These are phyloP conservation scores for Juglanconis oblonga DNA, from an alignment of 2,329 filamentous ascomycete species.

Conservation along the genomic window DNA sequence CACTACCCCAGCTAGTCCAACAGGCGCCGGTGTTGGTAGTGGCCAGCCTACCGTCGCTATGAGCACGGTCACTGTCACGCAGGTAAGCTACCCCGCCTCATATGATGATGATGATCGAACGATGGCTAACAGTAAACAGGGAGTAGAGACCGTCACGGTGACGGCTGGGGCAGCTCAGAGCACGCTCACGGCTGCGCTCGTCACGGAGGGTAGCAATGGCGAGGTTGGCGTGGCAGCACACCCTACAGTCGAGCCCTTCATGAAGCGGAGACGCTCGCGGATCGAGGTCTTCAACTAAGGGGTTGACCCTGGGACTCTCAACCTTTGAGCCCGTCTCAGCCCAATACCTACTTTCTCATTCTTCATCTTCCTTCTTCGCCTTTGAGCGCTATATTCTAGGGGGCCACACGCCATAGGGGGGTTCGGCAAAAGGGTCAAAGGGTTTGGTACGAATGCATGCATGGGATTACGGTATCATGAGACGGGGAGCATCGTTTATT, in stretches of 20 bases:
- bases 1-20: constrained; percentile 2
- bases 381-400: background rate
- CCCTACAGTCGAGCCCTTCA: constrained; percentile 14
- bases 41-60: background rate
- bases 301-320: background rate
- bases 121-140: constrained; percentile 2
- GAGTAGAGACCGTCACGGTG: constrained; percentile 9
- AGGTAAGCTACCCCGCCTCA: constrained; percentile 2
- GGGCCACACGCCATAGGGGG: background rate
- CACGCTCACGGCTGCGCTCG: background rate
- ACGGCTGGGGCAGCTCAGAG: background rate
- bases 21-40: background rate
- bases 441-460: background rate
- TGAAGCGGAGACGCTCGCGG: constrained; percentile 12
- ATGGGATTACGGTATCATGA: constrained; percentile 1
- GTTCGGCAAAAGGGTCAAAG: background rate
- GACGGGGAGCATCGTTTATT: background rate
- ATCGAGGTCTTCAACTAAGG: constrained; percentile 7
- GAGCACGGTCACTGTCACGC: constrained; percentile 16
- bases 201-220: constrained; percentile 7
- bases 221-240: background rate
- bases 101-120: background rate
- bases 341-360: background rate
- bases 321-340: background rate
- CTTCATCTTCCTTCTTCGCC: constrained; percentile 1